Percentiles rank a stretch among this genome's conserved stretches.
Conservation (phyloP, 2,329 filamentous ascomycete genomes). For the Sporothrix dimorphospora region DNA sequence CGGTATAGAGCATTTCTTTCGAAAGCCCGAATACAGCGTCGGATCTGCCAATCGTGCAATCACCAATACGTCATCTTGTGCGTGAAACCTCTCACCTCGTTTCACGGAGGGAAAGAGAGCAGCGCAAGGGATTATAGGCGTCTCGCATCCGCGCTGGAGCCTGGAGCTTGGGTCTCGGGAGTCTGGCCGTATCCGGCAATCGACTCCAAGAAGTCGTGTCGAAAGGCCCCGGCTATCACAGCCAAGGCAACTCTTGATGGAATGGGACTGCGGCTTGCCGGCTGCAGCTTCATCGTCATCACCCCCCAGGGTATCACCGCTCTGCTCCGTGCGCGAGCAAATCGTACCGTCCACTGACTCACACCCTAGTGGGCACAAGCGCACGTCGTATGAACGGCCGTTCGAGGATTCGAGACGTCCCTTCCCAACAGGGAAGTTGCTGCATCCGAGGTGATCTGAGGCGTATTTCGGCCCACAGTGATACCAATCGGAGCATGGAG, state of each 20-base stretch:
- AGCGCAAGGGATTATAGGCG: neutral
- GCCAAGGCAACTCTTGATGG: neutral
- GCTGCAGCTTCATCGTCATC: conserved; percentile 2
- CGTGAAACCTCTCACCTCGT: conserved; percentile 6
- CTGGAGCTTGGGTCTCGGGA: neutral
- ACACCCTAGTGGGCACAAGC: neutral
- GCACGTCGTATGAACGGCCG: neutral
- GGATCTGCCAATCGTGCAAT: neutral
- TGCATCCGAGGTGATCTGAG: neutral
- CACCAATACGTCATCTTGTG: neutral
- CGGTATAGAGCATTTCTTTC: neutral
- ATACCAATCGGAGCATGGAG: neutral
- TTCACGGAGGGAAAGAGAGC: conserved; percentile 4
- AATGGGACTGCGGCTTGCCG: neutral
- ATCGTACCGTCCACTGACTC: neutral
- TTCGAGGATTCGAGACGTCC: neutral
- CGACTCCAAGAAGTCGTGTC: neutral
- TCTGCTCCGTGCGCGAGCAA: neutral
- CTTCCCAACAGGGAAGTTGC: conserved; percentile 1
- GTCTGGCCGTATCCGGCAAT: neutral
- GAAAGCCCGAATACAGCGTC: neutral
- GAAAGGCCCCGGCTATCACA: neutral
- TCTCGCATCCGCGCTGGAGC: neutral
- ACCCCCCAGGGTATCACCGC: neutral
- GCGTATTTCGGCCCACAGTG: neutral